phyloP scores from a whole-genome alignment of 345 rosid species.

The Citrus medica region DNA sequence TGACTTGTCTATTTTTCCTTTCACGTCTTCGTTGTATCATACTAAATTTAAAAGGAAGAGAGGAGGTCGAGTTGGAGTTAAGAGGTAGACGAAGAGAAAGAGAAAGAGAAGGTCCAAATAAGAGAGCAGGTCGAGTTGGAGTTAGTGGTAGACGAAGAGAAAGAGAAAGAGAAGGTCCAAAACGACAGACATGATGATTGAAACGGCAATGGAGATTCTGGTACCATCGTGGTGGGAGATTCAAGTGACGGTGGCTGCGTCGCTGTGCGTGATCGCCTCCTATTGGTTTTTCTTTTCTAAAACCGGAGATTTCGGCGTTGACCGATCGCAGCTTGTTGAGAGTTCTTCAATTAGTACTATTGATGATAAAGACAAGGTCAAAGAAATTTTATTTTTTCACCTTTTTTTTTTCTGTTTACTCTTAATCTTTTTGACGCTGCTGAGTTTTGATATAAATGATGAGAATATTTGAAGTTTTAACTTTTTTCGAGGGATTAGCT shows the following conservation, averaged over 20 bases:
- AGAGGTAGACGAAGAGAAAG: too few species aligned
- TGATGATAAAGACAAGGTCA: slow-evolving; percentile 67
- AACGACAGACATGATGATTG: slow-evolving; percentile 24
- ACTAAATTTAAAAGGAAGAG: background rate
- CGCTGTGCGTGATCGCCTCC: slow-evolving; percentile 51
- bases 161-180: background rate
- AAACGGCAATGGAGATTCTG: slow-evolving; percentile 43
- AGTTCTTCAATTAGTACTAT: slow-evolving; percentile 40
- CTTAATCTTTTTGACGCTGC: background rate
- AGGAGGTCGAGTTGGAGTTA: background rate
- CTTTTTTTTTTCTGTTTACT: background rate
- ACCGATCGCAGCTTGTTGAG: slow-evolving; percentile 40
- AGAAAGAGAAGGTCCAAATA: background rate
- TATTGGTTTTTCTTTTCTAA: slow-evolving; percentile 57
- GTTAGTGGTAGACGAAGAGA: too few species aligned
- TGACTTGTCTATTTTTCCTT: background rate
- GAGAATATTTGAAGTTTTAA: background rate
- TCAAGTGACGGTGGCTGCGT: slow-evolving; percentile 63
- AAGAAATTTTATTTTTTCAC: background rate
- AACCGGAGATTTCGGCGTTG: slow-evolving; percentile 40
- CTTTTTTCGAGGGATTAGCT: background rate
- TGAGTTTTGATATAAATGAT: background rate
- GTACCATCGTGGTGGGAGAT: slow-evolving; percentile 92
- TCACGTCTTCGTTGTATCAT: too few species aligned
- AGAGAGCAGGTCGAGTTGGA: background rate